Percentiles rank a stretch among this genome's conserved stretches.
Conservation (phyloP, 2,329 filamentous ascomycete genomes). For the Talaromyces sp. region DNA sequence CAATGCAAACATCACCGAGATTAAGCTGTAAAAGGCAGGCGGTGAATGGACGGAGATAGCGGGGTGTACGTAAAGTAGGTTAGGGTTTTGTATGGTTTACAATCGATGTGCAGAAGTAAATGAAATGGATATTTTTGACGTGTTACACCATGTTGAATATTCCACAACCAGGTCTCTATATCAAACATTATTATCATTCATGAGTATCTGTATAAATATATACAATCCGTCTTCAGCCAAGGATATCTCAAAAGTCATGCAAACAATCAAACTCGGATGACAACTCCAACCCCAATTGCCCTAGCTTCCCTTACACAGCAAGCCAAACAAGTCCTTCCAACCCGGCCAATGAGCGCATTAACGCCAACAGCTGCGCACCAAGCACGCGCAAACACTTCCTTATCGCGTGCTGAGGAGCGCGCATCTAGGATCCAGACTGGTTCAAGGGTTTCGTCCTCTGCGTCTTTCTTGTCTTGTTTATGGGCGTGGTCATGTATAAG, state of each 20-base stretch:
- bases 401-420: conserved; percentile 29
- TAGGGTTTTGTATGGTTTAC: neutral
- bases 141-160: too few relatives aligned
- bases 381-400: conserved; percentile 42
- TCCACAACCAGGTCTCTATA: too few relatives aligned
- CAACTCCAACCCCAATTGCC: conserved; percentile 37
- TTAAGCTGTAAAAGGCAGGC: neutral
- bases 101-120: too few relatives aligned
- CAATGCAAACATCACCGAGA: neutral
- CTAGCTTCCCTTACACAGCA: conserved; percentile 45
- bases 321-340: conserved; percentile 38
- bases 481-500: neutral
- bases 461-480: neutral
- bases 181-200: neutral
- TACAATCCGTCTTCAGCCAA: neutral
- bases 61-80: neutral
- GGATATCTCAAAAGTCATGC: neutral
- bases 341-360: conserved; percentile 41
- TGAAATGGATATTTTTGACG: too few relatives aligned
- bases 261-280: conserved; percentile 34
- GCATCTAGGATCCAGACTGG: conserved; percentile 36
- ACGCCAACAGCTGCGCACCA: conserved; percentile 45
- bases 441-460: conserved; percentile 18
- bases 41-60: neutral
- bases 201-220: neutral